Conservation (phyloP, 176 grass and related monocot genomes). For the Elaeis guineensis region DNA sequence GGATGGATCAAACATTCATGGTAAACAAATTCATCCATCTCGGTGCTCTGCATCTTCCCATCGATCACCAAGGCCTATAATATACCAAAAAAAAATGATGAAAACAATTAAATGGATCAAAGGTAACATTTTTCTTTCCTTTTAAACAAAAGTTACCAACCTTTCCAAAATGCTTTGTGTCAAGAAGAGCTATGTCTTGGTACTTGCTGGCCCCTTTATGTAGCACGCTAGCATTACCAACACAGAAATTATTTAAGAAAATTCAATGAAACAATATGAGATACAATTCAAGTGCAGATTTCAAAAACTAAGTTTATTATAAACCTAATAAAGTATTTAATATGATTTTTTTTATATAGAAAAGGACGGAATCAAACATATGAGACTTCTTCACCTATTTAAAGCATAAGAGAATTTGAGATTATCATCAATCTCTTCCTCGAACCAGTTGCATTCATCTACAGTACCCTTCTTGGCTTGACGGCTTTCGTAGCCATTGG, state of each 20-base stretch:
- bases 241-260: no score
- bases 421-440: constrained; percentile 52
- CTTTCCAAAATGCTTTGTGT: constrained; percentile 87
- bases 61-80: constrained; percentile 55
- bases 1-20: constrained; percentile 69
- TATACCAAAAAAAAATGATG: not conserved
- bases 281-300: no score
- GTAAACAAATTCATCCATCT: constrained; percentile 77
- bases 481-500: constrained; percentile 5
- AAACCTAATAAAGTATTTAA: no score
- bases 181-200: constrained; percentile 65
- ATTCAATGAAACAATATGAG: no score
- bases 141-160: constrained; percentile 7
- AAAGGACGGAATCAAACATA: no score
- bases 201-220: constrained; percentile 50
- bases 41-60: constrained; percentile 78
- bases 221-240: constrained; percentile 35
- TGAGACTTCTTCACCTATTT: constrained; percentile 28
- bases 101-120: not conserved
- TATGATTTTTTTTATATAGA: no score
- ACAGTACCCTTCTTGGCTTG: not conserved
- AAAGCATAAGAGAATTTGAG: constrained; percentile 51
- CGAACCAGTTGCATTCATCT: constrained; percentile 39
- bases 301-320: no score
- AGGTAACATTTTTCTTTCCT: not conserved